Evolutionary conservation across 495 filamentous ascomycete species (phyloP).

Genomic region (Clavariopsis aquatica): DNA sequence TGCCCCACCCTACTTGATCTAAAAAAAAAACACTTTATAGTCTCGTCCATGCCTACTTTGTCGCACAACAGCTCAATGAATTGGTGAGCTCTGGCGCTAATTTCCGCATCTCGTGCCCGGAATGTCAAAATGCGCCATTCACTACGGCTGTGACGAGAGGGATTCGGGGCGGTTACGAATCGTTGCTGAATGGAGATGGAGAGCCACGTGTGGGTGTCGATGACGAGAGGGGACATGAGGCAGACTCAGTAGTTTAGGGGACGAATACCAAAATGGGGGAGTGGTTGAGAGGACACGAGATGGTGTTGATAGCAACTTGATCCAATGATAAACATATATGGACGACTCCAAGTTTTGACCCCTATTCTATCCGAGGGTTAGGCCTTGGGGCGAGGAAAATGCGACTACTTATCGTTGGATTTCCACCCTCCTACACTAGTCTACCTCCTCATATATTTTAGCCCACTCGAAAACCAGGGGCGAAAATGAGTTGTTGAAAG

Average conservation of each 20-base stretch:
- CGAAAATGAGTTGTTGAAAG: no score
- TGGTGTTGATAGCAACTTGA: neutral
- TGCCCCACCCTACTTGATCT: no score
- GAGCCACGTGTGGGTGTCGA: neutral
- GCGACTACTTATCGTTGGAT: no score
- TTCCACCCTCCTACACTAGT: no score
- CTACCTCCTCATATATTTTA: no score
- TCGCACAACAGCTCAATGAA: conserved; percentile 10
- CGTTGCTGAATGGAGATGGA: conserved; percentile 22
- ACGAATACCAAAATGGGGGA: no score
- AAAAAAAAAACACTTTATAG: no score
- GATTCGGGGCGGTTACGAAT: conserved; percentile 12
- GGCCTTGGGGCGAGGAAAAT: no score
- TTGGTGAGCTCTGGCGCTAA: neutral
- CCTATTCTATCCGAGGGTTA: no score
- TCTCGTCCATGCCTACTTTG: conserved; percentile 23
- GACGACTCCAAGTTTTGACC: no score
- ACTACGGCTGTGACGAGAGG: neutral
- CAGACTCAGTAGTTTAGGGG: conserved; percentile 14
- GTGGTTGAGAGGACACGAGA: neutral
- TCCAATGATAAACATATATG: no score
- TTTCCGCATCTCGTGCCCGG: conserved; percentile 10
- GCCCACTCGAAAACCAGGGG: no score
- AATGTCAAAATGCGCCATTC: conserved; percentile 22
- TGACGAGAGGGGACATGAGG: neutral